Evolutionary conservation across 2,329 filamentous ascomycete species (phyloP), one percentile per base, ranked within the genome.

Genomic region (Alternaria longipes): DNA sequence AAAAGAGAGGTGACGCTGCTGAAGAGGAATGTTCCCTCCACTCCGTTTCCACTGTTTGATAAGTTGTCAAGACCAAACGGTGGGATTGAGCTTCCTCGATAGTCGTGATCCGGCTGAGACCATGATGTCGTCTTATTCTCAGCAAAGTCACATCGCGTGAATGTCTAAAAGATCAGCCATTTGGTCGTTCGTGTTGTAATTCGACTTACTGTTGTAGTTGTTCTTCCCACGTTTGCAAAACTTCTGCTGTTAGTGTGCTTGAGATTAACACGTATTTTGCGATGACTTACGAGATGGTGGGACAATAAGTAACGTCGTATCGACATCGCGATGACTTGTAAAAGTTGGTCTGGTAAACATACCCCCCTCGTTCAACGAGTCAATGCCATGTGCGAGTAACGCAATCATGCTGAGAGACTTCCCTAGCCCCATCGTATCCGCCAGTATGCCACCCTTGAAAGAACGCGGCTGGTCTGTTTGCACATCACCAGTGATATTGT

Each of bases 351-450:
- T 11, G 9, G n/a, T 12, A 11, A 1, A 20, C 1, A 11, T 5
- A 0, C 3, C 38, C 8, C n/a, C 4, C 38, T 40, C n/a, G 38
- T 40, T 9, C 18, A 20, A 1, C 0, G n/a, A 18, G 2, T 18
- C 38, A 20, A 20, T 20, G 9, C 60, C 57, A 32, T 53, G 51
- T 28, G 52, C 38, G 20, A 62, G 41, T 30, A 61, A 16, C 26
- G 60, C 56, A 20, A 69, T 67, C 54, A 69, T 67, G 42, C 59
- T 64, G 14, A 64, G 59, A 32, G 64, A 60, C 28, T 69, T 69
- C 0, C 64, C 64, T 49, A 69, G 46, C 1, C 66, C 66, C 64
- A 69, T 69, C 2, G 50, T 49, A 18, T 67, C 66, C 11, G 66
- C 64, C 9, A 69, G 41, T 9, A 68, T 41, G 6, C 61, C 65